phyloP scores from a whole-genome alignment of 1,284 basidiomycete genomes.

The Ceratobasidium sp. region DNA sequence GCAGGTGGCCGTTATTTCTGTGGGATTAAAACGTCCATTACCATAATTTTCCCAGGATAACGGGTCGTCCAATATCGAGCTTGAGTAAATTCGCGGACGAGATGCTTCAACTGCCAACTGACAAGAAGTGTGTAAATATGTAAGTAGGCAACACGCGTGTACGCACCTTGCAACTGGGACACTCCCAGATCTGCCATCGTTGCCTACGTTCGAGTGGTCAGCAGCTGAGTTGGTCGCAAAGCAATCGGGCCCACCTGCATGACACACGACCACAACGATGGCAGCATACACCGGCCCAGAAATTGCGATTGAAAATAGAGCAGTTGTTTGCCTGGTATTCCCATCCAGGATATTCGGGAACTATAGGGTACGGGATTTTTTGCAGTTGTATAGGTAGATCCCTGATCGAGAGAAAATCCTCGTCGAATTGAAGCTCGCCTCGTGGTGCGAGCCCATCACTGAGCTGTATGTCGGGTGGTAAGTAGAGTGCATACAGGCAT shows the following conservation, averaged over 20 bases:
- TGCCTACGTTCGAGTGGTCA: slow-evolving; percentile 2
- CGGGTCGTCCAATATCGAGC: slow-evolving; percentile 19
- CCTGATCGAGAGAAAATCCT: slow-evolving; percentile 24
- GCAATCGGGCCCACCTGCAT: slow-evolving; percentile 15
- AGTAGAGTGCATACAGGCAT: neutral
- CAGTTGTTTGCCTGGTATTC: slow-evolving; percentile 21
- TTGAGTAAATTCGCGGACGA: slow-evolving; percentile 29
- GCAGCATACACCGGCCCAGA: slow-evolving; percentile 41
- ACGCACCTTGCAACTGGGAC: slow-evolving; percentile 30
- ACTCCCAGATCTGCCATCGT: slow-evolving; percentile 42
- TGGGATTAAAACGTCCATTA: slow-evolving; percentile 18
- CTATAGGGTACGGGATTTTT: slow-evolving; percentile 28
- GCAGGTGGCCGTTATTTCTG: slow-evolving; percentile 3
- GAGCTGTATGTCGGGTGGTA: neutral
- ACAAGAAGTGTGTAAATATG: neutral
- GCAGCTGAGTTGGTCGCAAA: too few relatives aligned
- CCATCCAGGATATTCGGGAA: slow-evolving; percentile 40
- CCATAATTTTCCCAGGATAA: slow-evolving; percentile 33
- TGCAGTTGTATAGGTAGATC: slow-evolving; percentile 24
- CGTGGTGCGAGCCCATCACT: neutral
- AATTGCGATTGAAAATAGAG: slow-evolving; percentile 43
- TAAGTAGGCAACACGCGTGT: neutral
- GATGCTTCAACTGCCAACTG: slow-evolving; percentile 22
- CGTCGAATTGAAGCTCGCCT: slow-evolving; percentile 11
- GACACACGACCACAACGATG: slow-evolving; percentile 36